Evolutionary conservation across 176 grass and related monocot species (phyloP).

Genomic region (Oryza nivara): DNA sequence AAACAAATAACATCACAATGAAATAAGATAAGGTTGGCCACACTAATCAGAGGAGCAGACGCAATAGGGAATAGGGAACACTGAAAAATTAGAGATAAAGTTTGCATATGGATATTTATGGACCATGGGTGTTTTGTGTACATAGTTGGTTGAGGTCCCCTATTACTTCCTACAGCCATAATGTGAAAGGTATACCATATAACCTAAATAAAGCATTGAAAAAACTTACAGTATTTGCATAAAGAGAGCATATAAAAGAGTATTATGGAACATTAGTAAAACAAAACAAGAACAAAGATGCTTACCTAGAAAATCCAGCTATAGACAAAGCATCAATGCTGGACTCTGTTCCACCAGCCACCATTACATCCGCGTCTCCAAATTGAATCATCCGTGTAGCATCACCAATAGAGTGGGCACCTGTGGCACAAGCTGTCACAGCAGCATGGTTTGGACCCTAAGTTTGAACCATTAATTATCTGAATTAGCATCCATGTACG

Average conservation of each 20-base stretch:
- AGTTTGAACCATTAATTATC: conserved; percentile 42
- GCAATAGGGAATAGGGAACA: too few species aligned
- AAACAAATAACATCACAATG: not conserved
- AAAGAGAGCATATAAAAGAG: not conserved
- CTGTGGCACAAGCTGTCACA: conserved; percentile 93
- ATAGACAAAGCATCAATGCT: conserved; percentile 96
- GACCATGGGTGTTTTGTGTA: not conserved
- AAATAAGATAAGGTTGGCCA: conserved; percentile 25
- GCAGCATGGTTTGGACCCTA: conserved; percentile 99
- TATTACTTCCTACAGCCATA: conserved; percentile 9
- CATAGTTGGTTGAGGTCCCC: not conserved
- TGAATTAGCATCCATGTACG: conserved; percentile 7
- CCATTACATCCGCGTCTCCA: conserved; percentile 97
- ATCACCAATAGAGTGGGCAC: conserved; percentile 95
- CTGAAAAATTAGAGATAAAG: not conserved
- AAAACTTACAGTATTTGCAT: not conserved
- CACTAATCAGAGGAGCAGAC: not conserved
- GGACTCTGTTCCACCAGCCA: conserved; percentile 87
- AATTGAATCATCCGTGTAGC: conserved; percentile 95
- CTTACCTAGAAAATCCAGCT: conserved; percentile 91
- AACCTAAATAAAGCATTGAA: conserved; percentile 6
- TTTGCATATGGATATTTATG: not conserved
- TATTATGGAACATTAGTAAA: conserved; percentile 22
- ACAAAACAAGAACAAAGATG: conserved; percentile 26
- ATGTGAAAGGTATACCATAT: not conserved